Evolutionary conservation across 2,329 filamentous ascomycete species (phyloP).

Genomic region (Venturia asperata): DNA sequence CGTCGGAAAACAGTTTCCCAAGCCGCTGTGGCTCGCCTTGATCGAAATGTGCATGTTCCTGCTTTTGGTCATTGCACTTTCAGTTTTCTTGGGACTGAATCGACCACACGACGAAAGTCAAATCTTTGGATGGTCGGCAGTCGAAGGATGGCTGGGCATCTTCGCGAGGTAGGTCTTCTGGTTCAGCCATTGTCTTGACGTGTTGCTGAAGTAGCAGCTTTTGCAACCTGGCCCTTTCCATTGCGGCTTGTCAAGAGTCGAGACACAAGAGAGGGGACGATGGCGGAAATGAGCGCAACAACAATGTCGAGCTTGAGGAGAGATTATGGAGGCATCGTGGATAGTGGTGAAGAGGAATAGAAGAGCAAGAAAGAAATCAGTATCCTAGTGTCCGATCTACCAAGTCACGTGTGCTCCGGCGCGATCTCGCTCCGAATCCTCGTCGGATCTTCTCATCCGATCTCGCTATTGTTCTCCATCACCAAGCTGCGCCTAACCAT

Average conservation of each 20-base stretch:
- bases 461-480: not conserved
- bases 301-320: not conserved
- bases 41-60: constrained; percentile 4
- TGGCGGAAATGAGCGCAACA: not conserved
- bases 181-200: not conserved
- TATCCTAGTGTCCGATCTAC: too few species aligned
- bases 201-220: not conserved
- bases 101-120: not conserved
- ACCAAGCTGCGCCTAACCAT: not conserved
- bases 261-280: not conserved
- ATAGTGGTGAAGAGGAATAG: not conserved
- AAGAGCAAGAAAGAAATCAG: too few species aligned
- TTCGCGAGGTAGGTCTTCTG: not conserved
- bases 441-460: not conserved
- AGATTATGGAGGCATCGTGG: not conserved
- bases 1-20: not conserved
- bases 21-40: not conserved
- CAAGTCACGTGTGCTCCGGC: not conserved
- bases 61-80: not conserved
- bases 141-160: not conserved
- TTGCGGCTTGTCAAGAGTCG: not conserved
- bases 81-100: not conserved
- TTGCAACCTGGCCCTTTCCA: constrained; percentile 1
- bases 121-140: not conserved
- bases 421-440: not conserved